Base-by-base conservation (phyloP, 345 rosid genomes). In the Isatis tinctoria region DNA sequence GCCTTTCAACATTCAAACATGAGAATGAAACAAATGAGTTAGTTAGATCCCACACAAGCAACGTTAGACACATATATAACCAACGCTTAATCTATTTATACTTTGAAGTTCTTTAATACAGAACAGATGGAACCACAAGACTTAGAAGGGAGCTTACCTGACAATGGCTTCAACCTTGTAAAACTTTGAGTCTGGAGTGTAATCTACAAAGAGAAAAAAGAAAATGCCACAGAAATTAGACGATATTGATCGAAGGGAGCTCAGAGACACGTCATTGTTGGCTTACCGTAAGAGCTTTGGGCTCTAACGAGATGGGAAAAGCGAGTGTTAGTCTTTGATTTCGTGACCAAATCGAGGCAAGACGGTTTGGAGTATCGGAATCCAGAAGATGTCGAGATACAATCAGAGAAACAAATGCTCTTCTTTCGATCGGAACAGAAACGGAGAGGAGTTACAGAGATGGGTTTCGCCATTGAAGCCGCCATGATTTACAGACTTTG, bases 151-250 rank as follows among this genome's bases (percentile, higher is more conserved):
- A n/a, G 1, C 41, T 60, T 41, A 78, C 96, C 97, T 90, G 70
- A 93, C 45, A 81, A 93, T 85, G 30, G 97, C 98, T 80, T 93
- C 98, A 51, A 93, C 90, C 70, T 87, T 90, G 83, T 93, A 93
- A 74, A 93, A 93, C 37, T 87, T 74, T 3, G 95, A 82, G 74
- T 88, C 97, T 11, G 95, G 95, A 16, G 84, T 27, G 39, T 85
- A 88, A 54, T 82, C 92, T 84, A 53, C 60, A 4, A 36, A 65
- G 60, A 0, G 39, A 8, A 77, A 72, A 18, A 20, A 0, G 7
- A 17, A 52, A 74, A 59, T 24, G 27, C 4, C 0, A 51, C 11
- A 7, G 51, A 26, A 47, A 39, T 3, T 3, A 22, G 0, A 32
- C 24, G 1, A 36, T 39, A 67, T 60, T 41, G 56, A 43, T 35